Conservation (phyloP, 2,329 filamentous ascomycete genomes). For the Diatrype stigma region DNA sequence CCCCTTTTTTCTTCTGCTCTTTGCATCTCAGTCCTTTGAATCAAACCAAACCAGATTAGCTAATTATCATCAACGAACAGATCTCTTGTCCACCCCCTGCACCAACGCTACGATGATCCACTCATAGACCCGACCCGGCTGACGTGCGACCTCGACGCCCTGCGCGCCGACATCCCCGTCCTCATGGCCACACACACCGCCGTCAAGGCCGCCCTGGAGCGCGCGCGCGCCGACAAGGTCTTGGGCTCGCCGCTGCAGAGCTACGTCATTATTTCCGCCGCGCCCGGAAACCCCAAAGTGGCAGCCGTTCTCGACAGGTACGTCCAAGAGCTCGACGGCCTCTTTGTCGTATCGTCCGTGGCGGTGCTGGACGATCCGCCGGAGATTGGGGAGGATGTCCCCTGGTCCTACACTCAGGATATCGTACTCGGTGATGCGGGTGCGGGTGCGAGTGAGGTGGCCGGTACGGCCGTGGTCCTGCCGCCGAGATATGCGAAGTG, state of each 20-base stretch:
- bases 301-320: slow-evolving; percentile 34
- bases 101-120: slow-evolving; percentile 42
- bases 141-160: slow-evolving; percentile 30
- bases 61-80: slow-evolving; percentile 10
- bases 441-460: background rate
- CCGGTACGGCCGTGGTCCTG: slow-evolving; percentile 39
- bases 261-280: slow-evolving; percentile 54
- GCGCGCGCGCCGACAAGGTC: slow-evolving; percentile 64
- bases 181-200: slow-evolving; percentile 57
- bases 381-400: slow-evolving; percentile 16
- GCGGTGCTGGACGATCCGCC: slow-evolving; percentile 37
- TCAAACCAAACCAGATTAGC: too few relatives aligned
- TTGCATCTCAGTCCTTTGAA: too few relatives aligned
- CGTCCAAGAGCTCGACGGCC: slow-evolving; percentile 50
- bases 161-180: slow-evolving; percentile 40
- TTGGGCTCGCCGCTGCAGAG: slow-evolving; percentile 80
- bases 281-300: slow-evolving; percentile 3
- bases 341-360: slow-evolving; percentile 68
- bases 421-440: slow-evolving; percentile 36
- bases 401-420: slow-evolving; percentile 39
- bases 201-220: slow-evolving; percentile 73
- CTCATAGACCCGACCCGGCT: slow-evolving; percentile 38
- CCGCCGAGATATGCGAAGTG: slow-evolving; percentile 65
- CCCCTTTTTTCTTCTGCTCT: too few relatives aligned
- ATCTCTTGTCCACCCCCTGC: slow-evolving; percentile 36